Conservation (phyloP, 192 early-diverging fungal species). For the Kappamyces sp. region DNA sequence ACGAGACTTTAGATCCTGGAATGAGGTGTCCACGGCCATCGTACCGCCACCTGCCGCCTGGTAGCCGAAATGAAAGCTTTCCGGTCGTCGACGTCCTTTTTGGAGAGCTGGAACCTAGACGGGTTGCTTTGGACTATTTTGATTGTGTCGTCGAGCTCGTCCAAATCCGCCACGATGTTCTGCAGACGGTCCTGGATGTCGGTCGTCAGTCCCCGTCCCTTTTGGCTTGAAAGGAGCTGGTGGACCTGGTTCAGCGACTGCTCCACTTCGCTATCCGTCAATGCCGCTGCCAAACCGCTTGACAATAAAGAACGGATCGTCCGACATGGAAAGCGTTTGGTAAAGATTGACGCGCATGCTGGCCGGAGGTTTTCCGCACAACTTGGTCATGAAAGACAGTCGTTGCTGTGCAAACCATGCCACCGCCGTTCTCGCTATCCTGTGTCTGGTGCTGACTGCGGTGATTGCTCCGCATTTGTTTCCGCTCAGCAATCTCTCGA, state of each 20-base stretch:
- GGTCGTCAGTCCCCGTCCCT: not conserved
- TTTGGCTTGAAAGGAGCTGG: not conserved
- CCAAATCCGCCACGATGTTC: conserved; percentile 35
- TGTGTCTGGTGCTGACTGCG: no score
- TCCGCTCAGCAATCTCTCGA: no score
- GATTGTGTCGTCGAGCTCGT: conserved; percentile 41
- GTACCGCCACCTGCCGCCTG: conserved; percentile 16
- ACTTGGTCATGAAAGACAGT: no score
- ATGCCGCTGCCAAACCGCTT: no score
- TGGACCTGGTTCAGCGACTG: not conserved
- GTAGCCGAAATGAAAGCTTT: conserved; percentile 31
- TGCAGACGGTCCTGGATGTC: conserved; percentile 15
- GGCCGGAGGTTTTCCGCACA: no score
- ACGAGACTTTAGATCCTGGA: not conserved
- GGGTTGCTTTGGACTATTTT: conserved; percentile 40
- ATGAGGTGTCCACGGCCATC: not conserved
- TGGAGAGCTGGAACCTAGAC: conserved; percentile 31
- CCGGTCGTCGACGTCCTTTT: conserved; percentile 29
- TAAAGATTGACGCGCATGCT: no score
- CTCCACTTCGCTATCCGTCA: conserved; percentile 6
- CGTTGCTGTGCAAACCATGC: no score
- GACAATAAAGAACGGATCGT: no score
- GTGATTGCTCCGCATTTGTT: no score
- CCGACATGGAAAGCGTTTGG: no score
- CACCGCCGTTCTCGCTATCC: no score